Base-by-base conservation (phyloP, 352 stramenopile species). In the Bremia lactucae region DNA sequence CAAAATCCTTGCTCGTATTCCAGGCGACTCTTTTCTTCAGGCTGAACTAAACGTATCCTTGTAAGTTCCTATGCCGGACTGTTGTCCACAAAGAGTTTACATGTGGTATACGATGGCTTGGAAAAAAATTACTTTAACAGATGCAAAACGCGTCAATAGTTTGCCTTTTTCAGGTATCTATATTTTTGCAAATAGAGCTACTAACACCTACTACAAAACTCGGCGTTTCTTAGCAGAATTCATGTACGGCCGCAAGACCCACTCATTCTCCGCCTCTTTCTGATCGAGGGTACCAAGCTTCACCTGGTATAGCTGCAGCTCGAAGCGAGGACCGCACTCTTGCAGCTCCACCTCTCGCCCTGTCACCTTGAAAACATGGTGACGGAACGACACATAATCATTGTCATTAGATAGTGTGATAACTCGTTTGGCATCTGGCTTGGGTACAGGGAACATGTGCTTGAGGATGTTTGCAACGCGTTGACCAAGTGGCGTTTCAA, bases 231-330 rank as follows among this genome's bases (percentile, higher is more conserved):
- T 97, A 44, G 94, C 91, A n/a, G 95, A 98, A 74, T 99, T 99
- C 80, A 98, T 98, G 77, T 99, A 99, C 18, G 96, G 95, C 49
- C 95, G 87, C 52, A 99, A 70, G 13, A 99, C 95, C 91, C 97
- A 99, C 67, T 99, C 96, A 59, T 96, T 98, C 59, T 99, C 96
- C 3, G 96, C 96, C 49, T 98, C 95, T 60, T 98, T 96, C 68
- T 98, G 95, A 45, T 99, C 96, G 35, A 98, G 75, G 41, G 96
- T 99, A 37, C 96, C 96, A 26, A 99, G 74, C 52, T 97, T 97
- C 34, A 97, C 71, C 65, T 98, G 92, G 72, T 99, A 99, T 24
- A 98, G 64, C 64, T 96, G 86, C 68, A 99, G 83, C 70, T 99
- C 96, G 65, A 99, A 99, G 26, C 96, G 78, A 20, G 96, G 96